Base-by-base conservation (phyloP, 768 basidiomycete species). In the Fibroporia radiculosa region DNA sequence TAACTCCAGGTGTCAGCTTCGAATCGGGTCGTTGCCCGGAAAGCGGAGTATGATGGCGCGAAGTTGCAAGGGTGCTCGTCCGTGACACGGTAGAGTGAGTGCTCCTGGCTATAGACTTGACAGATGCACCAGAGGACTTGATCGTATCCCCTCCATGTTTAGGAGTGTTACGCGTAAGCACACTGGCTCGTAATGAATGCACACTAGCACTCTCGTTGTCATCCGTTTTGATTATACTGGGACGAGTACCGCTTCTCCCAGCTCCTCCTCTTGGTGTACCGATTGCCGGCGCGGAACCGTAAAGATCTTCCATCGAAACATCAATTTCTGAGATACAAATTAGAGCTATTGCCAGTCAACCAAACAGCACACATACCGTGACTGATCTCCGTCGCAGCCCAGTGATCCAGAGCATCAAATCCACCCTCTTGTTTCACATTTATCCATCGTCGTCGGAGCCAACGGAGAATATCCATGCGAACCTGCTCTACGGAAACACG, bases 311-410 rank as follows among this genome's bases (percentile, higher is more conserved):
- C 5, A 80, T 64, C 0, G 82, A 70, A 10, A 93, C 77, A 58
- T 93, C 89, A 42, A 93, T 77, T 58, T 86, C 91, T 91, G 54
- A 40, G 27, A 37, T 14, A 40, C 42, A 49, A 27, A 49, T 26
- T 31, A 28, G 40, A 13, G 14, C 11, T 12, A 26, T 24, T 3
- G 3, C 4, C n/a, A 16, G n/a, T 6, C 27, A 32, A 40, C 26
- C 7, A 44, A 13, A n/a, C 12, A 25, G 20, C 10, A 25, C 13
- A 70, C 84, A 54, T 50, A 88, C 90, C 75, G 56, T 85, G 78
- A 32, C 79, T 75, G 31, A 98, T 90, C 57, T 97, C 95, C 59
- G 90, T 84, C 43, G 93, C 60, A 0, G 85, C 80, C 90, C 91
- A 96, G 3, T 73, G 74, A 39, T 95, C 90, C n/a, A 98, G 70